These are phyloP conservation scores for Flammula alnicola DNA, from an alignment of 1,284 basidiomycete genomes.

Conservation along the genomic window DNA sequence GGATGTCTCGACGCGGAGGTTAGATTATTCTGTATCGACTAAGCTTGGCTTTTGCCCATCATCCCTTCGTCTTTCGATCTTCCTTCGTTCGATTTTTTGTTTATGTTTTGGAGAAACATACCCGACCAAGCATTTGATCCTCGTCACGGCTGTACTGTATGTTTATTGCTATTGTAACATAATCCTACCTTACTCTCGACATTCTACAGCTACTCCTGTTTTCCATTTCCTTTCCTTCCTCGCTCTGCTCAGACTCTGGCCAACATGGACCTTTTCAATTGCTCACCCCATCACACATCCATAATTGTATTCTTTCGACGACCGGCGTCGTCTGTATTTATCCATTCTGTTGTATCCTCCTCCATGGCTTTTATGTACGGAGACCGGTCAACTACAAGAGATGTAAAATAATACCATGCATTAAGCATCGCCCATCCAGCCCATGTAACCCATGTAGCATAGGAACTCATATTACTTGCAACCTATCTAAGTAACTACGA, in stretches of 20 bases:
- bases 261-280: conserved; percentile 25
- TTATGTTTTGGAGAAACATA: conserved; percentile 26
- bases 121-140: conserved; percentile 19
- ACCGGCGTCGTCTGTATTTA: conserved; percentile 27
- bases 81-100: conserved; percentile 12
- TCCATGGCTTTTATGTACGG: conserved; percentile 20
- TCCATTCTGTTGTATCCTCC: conserved; percentile 19
- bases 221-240: conserved; percentile 5
- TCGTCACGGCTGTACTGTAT: conserved; percentile 25
- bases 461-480: conserved; percentile 4
- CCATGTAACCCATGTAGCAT: conserved; percentile 13
- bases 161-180: conserved; percentile 38
- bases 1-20: conserved; percentile 1
- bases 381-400: conserved; percentile 19
- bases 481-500: too few species aligned
- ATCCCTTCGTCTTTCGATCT: conserved; percentile 13
- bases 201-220: conserved; percentile 20
- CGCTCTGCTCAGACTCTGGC: conserved; percentile 17
- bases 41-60: conserved; percentile 5
- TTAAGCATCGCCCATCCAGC: conserved; percentile 12
- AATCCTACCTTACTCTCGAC: conserved; percentile 25
- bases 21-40: conserved; percentile 3
- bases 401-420: conserved; percentile 25
- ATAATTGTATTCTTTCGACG: conserved; percentile 21
- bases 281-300: conserved; percentile 13